A percentile compares a stretch with the other conserved stretches of the same genome.
Conservation (phyloP, 176 grass and related monocot genomes). For the Ensete ventricosum region DNA sequence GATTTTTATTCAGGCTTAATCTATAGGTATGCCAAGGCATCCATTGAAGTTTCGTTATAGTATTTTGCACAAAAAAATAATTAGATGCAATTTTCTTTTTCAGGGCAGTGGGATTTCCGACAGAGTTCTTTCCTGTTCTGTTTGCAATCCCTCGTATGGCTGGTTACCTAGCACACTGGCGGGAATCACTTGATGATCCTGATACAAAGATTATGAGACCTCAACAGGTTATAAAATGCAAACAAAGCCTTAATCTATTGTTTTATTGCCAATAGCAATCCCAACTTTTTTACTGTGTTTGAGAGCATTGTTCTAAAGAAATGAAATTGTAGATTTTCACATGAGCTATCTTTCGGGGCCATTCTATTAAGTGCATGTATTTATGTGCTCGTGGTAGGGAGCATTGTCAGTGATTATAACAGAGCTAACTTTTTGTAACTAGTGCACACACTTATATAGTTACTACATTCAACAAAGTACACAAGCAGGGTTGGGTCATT, state of each 20-base stretch:
- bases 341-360: too few relatives aligned
- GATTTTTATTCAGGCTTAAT: slow-evolving; percentile 98
- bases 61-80: slow-evolving; percentile 2
- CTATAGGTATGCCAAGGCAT: slow-evolving; percentile 55
- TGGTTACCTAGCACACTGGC: slow-evolving; percentile 93
- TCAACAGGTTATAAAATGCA: slow-evolving; percentile 57
- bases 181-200: slow-evolving; percentile 88
- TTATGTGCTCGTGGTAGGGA: too few relatives aligned
- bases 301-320: not conserved
- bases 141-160: slow-evolving; percentile 96
- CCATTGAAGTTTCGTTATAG: not conserved
- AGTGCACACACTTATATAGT: too few relatives aligned
- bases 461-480: too few relatives aligned
- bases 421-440: too few relatives aligned
- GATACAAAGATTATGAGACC: slow-evolving; percentile 99
- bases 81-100: slow-evolving; percentile 17
- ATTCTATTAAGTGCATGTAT: too few relatives aligned
- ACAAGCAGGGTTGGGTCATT: too few relatives aligned
- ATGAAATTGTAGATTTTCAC: too few relatives aligned
- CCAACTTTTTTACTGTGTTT: not conserved
- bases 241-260: not conserved
- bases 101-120: slow-evolving; percentile 96
- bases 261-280: not conserved
- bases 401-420: too few relatives aligned
- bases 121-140: slow-evolving; percentile 88